Conservation (phyloP, 2,329 filamentous ascomycete genomes). For the Apiospora rasikravindrae region DNA sequence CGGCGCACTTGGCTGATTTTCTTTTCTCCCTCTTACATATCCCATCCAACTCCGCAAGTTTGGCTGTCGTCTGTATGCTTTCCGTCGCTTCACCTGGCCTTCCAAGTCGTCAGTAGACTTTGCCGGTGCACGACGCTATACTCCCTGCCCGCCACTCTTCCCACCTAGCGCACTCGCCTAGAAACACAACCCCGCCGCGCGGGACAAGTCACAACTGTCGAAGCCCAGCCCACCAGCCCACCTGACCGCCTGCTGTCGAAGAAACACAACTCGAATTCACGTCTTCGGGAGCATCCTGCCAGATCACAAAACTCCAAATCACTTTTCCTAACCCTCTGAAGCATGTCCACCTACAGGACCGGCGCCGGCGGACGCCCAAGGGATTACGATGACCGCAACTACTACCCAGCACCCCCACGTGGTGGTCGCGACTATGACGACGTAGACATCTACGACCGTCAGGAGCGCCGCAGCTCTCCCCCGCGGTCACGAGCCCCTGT, state of each 20-base stretch:
- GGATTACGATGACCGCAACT: conserved; percentile 55
- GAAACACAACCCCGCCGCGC: conserved; percentile 2
- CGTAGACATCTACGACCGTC: conserved; percentile 33
- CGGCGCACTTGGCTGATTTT: not conserved
- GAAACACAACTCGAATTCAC: not conserved
- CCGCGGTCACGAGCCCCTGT: conserved; percentile 36
- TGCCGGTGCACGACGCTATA: not conserved
- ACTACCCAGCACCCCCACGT: conserved; percentile 44
- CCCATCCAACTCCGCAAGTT: not conserved
- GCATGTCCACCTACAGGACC: conserved; percentile 13
- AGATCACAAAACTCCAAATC: not conserved
- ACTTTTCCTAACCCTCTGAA: not conserved
- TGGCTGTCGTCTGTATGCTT: not conserved
- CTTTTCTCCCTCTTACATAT: conserved; percentile 2
- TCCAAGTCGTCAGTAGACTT: conserved; percentile 5
- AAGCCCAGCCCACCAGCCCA: not conserved
- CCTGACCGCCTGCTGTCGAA: conserved; percentile 6
- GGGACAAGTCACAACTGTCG: not conserved
- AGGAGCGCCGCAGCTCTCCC: conserved; percentile 29
- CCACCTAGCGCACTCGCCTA: not conserved
- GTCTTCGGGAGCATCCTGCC: not conserved
- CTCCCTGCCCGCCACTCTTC: not conserved
- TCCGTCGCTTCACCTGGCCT: not conserved
- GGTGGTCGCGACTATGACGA: conserved; percentile 36
- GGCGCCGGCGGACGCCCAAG: conserved; percentile 28